Evolutionary conservation across 768 basidiomycete genomes (phyloP), one percentile per base, ranked within the genome.

Genomic region (Sistotremastrum suecicum): DNA sequence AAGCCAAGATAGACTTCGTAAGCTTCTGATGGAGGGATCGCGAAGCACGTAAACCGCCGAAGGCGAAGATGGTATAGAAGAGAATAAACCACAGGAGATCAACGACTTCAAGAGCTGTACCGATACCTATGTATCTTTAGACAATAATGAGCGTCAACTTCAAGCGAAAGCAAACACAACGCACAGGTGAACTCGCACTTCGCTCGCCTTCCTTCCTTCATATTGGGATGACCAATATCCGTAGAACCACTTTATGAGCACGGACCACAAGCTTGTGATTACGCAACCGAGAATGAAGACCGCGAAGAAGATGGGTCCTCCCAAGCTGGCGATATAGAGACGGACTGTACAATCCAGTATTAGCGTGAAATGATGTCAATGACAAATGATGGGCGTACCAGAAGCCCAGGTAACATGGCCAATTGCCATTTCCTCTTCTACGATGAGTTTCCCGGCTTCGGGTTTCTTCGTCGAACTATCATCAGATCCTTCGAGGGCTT

Each of bases 361-460:
- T 10, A 10, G 37, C 5, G 29, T 1, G 10, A 1, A 33, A 5
- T 34, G 20, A 43, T 9, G 29, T 34, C 28, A 31, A 33, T 30
- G 28, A 43, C 28, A 34, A 34, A 32, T 33, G 36, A 34, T 5
- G 36, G 32, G 32, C 63, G 47, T 58, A 60, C 68, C 50, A 39
- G 72, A 62, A 35, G 62, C 47, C 69, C 72, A 75, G 40, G 71
- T 70, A 30, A 82, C 70, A 48, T 73, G 74, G 0, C 80, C 79
- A 43, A 70, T 66, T 4, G 65, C 69, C 39, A 80, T 67, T 54
- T 83, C 81, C 55, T 83, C 81, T 0, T 69, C 72, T 5, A 78
- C 59, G 41, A 81, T 70, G 12, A 83, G 65, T 54, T 80, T 78
- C 2, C 78, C 77, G 39, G 50, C 37, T 39, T 68, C 67, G 9